phyloP scores from a whole-genome alignment of 129 eudicot species.

The Arctium lappa region DNA sequence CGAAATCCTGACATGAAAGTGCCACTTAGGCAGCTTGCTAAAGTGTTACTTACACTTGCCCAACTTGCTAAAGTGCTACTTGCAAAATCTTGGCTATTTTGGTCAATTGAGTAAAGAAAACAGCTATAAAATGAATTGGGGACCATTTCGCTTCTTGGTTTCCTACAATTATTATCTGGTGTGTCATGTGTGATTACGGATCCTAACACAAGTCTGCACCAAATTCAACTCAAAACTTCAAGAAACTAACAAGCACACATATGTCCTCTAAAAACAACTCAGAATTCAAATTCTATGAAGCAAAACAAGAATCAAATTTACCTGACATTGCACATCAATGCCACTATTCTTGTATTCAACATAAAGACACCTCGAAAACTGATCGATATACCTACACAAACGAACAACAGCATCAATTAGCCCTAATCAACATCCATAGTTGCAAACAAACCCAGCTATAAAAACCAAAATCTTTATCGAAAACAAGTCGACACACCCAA shows the following conservation, averaged over 20 bases:
- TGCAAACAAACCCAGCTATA: not conserved
- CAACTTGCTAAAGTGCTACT: not conserved
- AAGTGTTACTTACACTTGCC: not conserved
- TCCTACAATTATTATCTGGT: not conserved
- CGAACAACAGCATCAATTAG: slow-evolving; percentile 12
- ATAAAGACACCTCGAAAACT: slow-evolving; percentile 87
- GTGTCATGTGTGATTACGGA: not conserved
- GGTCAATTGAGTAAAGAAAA: no score
- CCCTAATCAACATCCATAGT: not conserved
- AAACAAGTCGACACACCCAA: not conserved
- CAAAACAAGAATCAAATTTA: slow-evolving; percentile 17
- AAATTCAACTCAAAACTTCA: not conserved
- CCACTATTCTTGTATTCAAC: slow-evolving; percentile 95
- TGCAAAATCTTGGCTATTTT: no score
- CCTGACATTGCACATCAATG: slow-evolving; percentile 99
- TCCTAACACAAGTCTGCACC: not conserved
- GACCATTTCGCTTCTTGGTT: not conserved
- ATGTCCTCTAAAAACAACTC: not conserved
- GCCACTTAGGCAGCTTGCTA: no score
- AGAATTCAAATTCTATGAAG: not conserved
- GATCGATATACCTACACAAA: slow-evolving; percentile 77
- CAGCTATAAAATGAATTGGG: not conserved
- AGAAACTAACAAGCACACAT: not conserved
- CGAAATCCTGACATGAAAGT: no score
- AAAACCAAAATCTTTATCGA: not conserved